phyloP scores from a whole-genome alignment of 225 moss, liverwort and hornwort species.

The Sphagnum tenellum region DNA sequence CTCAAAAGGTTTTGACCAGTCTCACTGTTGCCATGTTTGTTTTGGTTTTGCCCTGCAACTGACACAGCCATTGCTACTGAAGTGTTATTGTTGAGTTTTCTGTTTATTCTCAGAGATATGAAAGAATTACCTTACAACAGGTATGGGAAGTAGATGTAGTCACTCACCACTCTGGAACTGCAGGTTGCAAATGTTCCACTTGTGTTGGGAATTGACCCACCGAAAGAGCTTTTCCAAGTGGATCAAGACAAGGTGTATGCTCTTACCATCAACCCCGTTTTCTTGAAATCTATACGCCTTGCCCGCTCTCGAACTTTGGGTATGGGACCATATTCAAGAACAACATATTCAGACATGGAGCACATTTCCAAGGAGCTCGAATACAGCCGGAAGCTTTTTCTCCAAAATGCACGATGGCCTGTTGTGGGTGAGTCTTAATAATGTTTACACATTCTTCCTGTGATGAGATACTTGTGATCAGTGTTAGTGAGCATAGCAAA shows the following conservation, averaged over 20 bases:
- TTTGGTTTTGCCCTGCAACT: too few relatives aligned
- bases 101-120: too few relatives aligned
- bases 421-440: constrained; percentile 48
- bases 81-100: too few relatives aligned
- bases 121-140: too few relatives aligned
- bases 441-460: too few relatives aligned
- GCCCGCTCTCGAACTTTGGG: constrained; percentile 74
- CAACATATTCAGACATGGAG: constrained; percentile 79
- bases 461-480: too few relatives aligned
- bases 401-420: constrained; percentile 84
- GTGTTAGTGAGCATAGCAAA: too few relatives aligned
- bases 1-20: too few relatives aligned
- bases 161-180: background rate
- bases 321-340: constrained; percentile 52
- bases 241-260: constrained; percentile 78
- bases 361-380: constrained; percentile 89
- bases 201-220: constrained; percentile 75
- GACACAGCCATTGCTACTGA: too few relatives aligned
- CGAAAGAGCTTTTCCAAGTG: constrained; percentile 84
- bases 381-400: constrained; percentile 70
- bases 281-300: constrained; percentile 71
- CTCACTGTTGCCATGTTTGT: too few relatives aligned
- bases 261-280: constrained; percentile 74
- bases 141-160: too few relatives aligned
- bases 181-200: constrained; percentile 86